Conservation (phyloP, 129 eudicot species). For the carrot (Daucus carota) region DNA sequence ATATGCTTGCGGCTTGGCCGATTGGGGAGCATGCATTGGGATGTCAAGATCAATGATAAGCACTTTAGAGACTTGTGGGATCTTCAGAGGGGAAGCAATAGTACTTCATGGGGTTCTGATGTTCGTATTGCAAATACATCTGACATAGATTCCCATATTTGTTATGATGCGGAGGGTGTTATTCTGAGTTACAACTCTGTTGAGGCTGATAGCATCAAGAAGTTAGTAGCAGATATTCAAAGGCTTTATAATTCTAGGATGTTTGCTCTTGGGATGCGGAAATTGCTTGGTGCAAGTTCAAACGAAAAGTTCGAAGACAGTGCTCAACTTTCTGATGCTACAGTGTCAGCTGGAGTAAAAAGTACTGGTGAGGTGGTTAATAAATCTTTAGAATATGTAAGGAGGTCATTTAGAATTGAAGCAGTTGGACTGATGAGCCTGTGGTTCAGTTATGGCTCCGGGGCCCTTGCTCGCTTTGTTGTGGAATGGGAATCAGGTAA, state of each 20-base stretch:
- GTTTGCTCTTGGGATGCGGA: conserved; percentile 94
- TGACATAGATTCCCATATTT: conserved; percentile 87
- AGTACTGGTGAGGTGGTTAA: conserved; percentile 39
- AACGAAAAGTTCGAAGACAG: conserved; percentile 70
- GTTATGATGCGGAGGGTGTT: conserved; percentile 88
- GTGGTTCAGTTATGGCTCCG: conserved; percentile 97
- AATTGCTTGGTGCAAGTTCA: conserved; percentile 60
- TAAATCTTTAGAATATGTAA: conserved; percentile 64
- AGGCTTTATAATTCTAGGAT: conserved; percentile 87
- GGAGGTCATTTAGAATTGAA: conserved; percentile 79
- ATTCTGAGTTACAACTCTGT: conserved; percentile 81
- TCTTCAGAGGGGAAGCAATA: conserved; percentile 74
- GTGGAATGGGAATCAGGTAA: conserved; percentile 97
- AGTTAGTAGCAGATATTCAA: conserved; percentile 82
- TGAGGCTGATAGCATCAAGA: conserved; percentile 80
- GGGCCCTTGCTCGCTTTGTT: conserved; percentile 88
- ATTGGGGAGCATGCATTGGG: conserved; percentile 98
- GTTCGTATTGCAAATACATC: conserved; percentile 84
- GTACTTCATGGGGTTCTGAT: conserved; percentile 75
- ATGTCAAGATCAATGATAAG: conserved; percentile 78
- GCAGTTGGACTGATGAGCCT: conserved; percentile 95
- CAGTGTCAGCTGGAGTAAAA: conserved; percentile 30
- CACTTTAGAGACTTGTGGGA: conserved; percentile 91
- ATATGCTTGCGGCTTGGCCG: conserved; percentile 79
- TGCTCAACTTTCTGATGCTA: conserved; percentile 33